Evolutionary conservation across 768 basidiomycete genomes (phyloP).

Genomic region (Leccinum olivaceopallidum): DNA sequence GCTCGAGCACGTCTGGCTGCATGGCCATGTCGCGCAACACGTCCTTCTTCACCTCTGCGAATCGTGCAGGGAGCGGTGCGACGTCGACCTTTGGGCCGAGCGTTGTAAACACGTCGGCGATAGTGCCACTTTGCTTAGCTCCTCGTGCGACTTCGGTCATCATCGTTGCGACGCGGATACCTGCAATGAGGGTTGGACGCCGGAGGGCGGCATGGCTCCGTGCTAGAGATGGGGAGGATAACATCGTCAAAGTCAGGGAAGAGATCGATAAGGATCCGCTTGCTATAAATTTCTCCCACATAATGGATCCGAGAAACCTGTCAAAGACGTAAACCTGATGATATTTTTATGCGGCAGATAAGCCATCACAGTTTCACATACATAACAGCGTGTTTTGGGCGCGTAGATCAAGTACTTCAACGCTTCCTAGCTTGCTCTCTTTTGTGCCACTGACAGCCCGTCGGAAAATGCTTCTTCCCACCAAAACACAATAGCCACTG

Average conservation of each 20-base stretch:
- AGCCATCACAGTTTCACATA: no score
- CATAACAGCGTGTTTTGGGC: no score
- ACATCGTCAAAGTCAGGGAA: background rate
- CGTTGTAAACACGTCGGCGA: conserved; percentile 49
- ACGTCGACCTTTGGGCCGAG: conserved; percentile 39
- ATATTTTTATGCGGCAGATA: no score
- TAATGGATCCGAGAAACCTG: background rate
- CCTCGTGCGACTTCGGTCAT: conserved; percentile 9
- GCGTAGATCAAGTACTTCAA: no score
- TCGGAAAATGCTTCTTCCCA: no score
- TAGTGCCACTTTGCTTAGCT: conserved; percentile 37
- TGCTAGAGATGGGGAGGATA: background rate
- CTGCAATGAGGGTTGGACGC: background rate
- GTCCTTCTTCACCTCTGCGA: conserved; percentile 57
- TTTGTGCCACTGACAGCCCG: no score
- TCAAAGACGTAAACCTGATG: no score
- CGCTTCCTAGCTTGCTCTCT: no score
- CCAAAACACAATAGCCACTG: no score
- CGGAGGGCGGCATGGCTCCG: background rate
- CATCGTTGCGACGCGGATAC: conserved; percentile 8
- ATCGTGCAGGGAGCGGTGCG: conserved; percentile 52
- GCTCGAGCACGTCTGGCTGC: conserved; percentile 30
- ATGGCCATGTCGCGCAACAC: conserved; percentile 43
- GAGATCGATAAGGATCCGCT: background rate
- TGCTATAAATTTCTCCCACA: no score